phyloP scores from a whole-genome alignment of 768 basidiomycete species.

The Collybia sp. region DNA sequence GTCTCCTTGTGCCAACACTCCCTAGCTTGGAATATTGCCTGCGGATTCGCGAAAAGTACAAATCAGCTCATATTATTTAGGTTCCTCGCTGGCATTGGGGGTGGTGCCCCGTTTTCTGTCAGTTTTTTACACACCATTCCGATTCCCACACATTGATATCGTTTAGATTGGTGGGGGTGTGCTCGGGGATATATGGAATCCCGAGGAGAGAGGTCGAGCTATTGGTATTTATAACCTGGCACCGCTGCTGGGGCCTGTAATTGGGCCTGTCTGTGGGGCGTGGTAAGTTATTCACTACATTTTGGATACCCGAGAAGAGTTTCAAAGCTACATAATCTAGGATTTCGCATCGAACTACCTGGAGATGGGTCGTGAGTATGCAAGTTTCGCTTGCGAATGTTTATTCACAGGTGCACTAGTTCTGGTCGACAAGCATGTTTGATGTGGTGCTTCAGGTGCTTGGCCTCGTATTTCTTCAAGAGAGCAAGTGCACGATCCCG shows the following conservation, averaged over 20 bases:
- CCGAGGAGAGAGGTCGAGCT: constrained; percentile 62
- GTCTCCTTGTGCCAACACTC: neutral
- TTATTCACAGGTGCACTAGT: constrained; percentile 19
- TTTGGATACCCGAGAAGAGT: neutral
- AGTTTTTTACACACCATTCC: constrained; percentile 31
- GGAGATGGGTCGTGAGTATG: constrained; percentile 66
- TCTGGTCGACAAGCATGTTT: constrained; percentile 62
- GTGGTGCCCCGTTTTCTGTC: constrained; percentile 64
- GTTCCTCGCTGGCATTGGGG: constrained; percentile 67
- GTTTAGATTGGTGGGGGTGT: constrained; percentile 57
- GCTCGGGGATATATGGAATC: constrained; percentile 52
- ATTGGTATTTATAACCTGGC: constrained; percentile 64
- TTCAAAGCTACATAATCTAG: constrained; percentile 11
- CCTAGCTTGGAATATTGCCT: constrained; percentile 55
- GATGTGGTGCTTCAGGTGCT: constrained; percentile 49
- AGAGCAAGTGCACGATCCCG: constrained; percentile 41
- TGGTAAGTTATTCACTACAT: constrained; percentile 29
- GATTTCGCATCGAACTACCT: constrained; percentile 58
- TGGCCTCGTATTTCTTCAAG: constrained; percentile 54
- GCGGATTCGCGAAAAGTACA: constrained; percentile 58
- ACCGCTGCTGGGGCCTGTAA: constrained; percentile 59
- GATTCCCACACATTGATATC: constrained; percentile 13
- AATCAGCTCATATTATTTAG: constrained; percentile 62
- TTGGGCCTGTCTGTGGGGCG: constrained; percentile 60
- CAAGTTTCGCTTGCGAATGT: neutral